Evolutionary conservation across 2,329 filamentous ascomycete species (phyloP), one percentile per base, ranked within the genome.

Genomic region (Talaromyces verruculosus): DNA sequence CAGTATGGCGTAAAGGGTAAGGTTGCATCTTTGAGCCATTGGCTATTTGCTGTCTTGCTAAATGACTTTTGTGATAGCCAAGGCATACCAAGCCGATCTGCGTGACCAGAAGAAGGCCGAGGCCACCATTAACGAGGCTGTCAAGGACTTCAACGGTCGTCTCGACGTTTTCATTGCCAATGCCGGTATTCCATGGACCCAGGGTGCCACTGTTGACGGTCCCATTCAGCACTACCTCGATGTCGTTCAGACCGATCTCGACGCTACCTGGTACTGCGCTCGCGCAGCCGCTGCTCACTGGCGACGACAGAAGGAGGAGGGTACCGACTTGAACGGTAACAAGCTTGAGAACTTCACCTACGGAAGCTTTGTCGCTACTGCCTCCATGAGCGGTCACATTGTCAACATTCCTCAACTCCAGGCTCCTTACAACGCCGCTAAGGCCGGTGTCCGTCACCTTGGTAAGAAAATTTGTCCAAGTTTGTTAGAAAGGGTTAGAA

Each of bases 141-240:
- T 83, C 63, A 75, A 81, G 67, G 90, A 93, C 17, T 90, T 93
- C 79, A 88, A 90, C 73, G 88, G 88, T 67, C 86, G 90, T 5
- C 85, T 94, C 8, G 91, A 93, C 72, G 83, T 92, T 70, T 92
- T 94, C 72, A 86, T 93, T 53, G 91, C 91, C 71, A 94, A 95
- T 74, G 88, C 89, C 15, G 91, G 91, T 61, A 88, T 93, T 63
- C 84, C 88, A 0, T 93, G 90, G 90, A 88, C 85, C 1, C 83
- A 91, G 67, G 89, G 89, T 0, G 75, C 87, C 8, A 87, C 90
- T 74, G 82, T 91, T 41, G 88, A 91, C 68, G 89, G 88, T 28
- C 80, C 85, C 5, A 74, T 88, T 19, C 84, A 87, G 19, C 85
- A 87, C 71, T 91, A 91, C 79, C 83, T 84, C 60, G 85, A 87